A percentile compares a stretch with the other conserved stretches of the same genome.
Conservation (phyloP, 2,329 filamentous ascomycete genomes). For the Pestalotiopsis sp. region DNA sequence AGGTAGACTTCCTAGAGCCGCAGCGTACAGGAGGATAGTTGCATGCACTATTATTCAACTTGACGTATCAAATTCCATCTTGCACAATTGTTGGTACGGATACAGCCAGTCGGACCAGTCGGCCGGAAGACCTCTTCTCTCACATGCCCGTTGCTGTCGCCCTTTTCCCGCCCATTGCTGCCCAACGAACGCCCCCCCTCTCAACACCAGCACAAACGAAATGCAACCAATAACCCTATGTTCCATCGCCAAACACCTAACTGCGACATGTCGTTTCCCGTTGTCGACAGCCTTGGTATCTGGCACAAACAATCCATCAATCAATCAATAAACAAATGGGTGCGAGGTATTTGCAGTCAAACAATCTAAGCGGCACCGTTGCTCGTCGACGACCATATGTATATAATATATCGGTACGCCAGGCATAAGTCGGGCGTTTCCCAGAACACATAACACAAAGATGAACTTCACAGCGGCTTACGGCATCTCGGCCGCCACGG, state of each 20-base stretch:
- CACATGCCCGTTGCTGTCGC: background rate
- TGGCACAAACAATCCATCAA: background rate
- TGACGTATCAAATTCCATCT: background rate
- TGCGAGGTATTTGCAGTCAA: background rate
- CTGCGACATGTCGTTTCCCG: background rate
- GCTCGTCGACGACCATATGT: no score
- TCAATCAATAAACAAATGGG: background rate
- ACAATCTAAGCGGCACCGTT: background rate
- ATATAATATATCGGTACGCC: no score
- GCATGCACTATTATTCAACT: background rate
- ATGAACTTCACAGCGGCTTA: background rate
- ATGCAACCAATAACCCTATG: background rate
- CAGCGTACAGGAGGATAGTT: no score
- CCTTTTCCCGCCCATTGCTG: background rate
- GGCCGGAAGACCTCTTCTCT: background rate
- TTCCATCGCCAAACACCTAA: background rate
- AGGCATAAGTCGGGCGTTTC: no score
- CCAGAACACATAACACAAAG: no score
- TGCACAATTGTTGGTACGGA: background rate
- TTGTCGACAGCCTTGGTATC: background rate
- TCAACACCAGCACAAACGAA: background rate
- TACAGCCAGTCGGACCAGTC: background rate
- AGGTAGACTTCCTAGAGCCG: no score
- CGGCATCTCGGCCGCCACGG: background rate
- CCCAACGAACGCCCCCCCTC: background rate